Evolutionary conservation across 148 eudicot species (phyloP).

Genomic region (Cornus kousa): DNA sequence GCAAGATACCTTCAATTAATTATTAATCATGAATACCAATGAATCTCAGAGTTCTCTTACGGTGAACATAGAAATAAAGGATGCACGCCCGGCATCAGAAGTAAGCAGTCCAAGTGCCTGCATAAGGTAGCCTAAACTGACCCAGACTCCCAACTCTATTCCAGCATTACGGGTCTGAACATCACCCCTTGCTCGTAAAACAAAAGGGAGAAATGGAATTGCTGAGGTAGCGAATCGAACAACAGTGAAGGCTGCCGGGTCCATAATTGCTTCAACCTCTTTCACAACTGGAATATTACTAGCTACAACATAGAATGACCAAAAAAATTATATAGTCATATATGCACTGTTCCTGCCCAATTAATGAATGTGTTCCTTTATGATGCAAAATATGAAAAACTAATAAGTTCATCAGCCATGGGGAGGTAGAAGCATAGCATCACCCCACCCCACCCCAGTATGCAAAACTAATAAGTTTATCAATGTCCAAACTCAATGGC

Average conservation of each 20-base stretch:
- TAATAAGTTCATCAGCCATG: background rate
- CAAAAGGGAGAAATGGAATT: conserved; percentile 66
- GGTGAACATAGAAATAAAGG: conserved; percentile 65
- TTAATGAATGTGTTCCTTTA: background rate
- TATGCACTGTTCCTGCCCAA: background rate
- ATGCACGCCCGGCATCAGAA: conserved; percentile 76
- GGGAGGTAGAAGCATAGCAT: too few relatives aligned
- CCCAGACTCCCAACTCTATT: conserved; percentile 69
- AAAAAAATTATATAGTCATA: background rate
- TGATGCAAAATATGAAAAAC: background rate
- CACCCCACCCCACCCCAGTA: background rate
- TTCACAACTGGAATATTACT: conserved; percentile 69
- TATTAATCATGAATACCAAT: background rate
- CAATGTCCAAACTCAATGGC: background rate
- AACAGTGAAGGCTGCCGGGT: conserved; percentile 61
- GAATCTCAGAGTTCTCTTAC: conserved; percentile 33
- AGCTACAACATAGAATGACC: conserved; percentile 34
- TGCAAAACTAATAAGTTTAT: background rate
- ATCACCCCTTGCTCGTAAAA: conserved; percentile 45
- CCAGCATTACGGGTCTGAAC: conserved; percentile 50
- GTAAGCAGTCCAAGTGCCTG: conserved; percentile 79
- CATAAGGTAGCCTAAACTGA: conserved; percentile 64
- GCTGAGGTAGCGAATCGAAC: conserved; percentile 53
- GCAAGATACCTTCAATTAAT: background rate
- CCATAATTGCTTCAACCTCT: conserved; percentile 59